Evolutionary conservation across 257 asterid species (phyloP), one percentile per base, ranked within the genome.

Genomic region (Leptodermis oblonga): DNA sequence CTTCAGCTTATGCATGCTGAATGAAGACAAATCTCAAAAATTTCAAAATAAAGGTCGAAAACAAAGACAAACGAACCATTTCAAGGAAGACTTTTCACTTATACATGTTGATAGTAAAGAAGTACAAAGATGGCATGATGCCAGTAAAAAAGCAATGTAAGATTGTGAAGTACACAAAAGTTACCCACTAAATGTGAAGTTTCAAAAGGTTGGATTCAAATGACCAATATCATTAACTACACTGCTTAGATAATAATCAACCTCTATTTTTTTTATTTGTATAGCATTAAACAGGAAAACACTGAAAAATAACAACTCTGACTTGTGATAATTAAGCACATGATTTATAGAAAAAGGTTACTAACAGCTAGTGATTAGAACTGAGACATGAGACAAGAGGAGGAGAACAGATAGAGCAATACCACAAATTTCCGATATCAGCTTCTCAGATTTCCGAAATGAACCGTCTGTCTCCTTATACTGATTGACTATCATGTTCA

Each of bases 381-480:
- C 7, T 36, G 39, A 15, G 58, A 33, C 28, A 71, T 61, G 75
- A 52, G 23, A 63, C 15, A 18, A 63, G 4, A 7, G 23, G n/a
- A 13, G 28, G 39, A 23, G 42, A 72, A 26, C 33, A 23, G 62
- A 73, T 22, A 43, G 59, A 36, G 60, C 59, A 61, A 45, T 71
- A 76, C 80, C 69, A 33, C 3, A 6, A 26, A 41, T 80, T 78
- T 87, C 89, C 72, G 83, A 74, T 69, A 43, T 77, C 67, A 75
- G 73, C 54, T 70, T 73, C 48, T 83, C 75, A 63, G 73, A 67
- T 72, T 77, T 76, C 78, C 76, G 78, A 37, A 48, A 36, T 62
- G 76, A 70, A 70, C 74, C 45, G 60, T 73, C 74, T 71, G 71
- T 74, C 49, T 53, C 67, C 79, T 72, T 72, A 67, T 78, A 67